Percentiles rank a stretch among this genome's conserved stretches.
phyloP scores from a whole-genome alignment of 345 rosid species.

The Arabidopsis suecica region DNA sequence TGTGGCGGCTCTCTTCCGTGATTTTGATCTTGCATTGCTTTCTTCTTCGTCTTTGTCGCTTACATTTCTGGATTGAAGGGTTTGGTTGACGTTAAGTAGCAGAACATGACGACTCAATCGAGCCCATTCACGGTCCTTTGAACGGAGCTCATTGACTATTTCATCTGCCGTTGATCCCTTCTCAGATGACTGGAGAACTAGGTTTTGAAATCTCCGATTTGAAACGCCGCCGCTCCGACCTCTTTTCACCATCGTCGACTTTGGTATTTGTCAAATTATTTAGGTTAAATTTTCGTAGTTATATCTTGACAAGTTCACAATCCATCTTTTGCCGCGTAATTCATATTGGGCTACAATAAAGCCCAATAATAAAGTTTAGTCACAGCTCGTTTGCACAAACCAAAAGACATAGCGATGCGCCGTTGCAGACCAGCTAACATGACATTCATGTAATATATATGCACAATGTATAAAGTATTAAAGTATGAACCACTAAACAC shows the following conservation, averaged over 20 bases:
- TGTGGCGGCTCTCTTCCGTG: not conserved
- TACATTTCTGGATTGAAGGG: not conserved
- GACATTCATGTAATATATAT: not conserved
- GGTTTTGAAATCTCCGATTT: not conserved
- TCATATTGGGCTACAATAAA: not conserved
- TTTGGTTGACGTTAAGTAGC: not conserved
- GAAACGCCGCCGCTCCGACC: not conserved
- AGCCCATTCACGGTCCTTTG: not conserved
- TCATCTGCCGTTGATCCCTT: not conserved
- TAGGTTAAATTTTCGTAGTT: not conserved
- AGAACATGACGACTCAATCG: not conserved
- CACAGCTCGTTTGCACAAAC: too few relatives aligned
- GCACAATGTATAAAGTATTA: too few relatives aligned
- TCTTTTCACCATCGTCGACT: slow-evolving; percentile 7
- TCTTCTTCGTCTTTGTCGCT: not conserved
- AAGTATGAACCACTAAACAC: not conserved
- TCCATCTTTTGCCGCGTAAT: not conserved
- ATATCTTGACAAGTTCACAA: not conserved
- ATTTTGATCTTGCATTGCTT: not conserved
- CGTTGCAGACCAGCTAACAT: not conserved
- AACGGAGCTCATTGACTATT: not conserved
- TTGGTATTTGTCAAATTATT: not conserved
- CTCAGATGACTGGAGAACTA: not conserved
- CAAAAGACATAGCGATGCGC: too few relatives aligned
- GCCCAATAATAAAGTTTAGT: not conserved